Evolutionary conservation across 441 rosid genomes (phyloP), one percentile per base, ranked within the genome.

Genomic region (Adansonia rubrostipa): DNA sequence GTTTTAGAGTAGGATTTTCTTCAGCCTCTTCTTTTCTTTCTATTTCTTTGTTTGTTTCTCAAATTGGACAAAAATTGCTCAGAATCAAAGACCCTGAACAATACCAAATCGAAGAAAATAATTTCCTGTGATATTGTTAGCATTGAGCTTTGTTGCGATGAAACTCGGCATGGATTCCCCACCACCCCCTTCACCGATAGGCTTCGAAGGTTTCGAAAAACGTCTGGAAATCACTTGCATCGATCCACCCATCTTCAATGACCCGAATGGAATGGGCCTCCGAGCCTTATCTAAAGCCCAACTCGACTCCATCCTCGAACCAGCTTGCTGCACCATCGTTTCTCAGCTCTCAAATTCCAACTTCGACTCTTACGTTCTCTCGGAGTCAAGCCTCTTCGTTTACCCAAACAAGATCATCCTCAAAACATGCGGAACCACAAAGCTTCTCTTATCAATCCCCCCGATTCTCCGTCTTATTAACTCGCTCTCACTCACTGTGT

Each of bases 321-420:
- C 86, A 1, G 91, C 87, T 54, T 67, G 82, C 53, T 89, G 95
- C 90, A 84, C 89, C 50, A 88, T 92, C 20, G 92, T 92, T 0
- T 81, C 89, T 0, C 89, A 88, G 73, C 89, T 89, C 58, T 89
- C 92, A 0, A 91, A 86, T 80, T 47, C 80, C 24, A 85, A 89
- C 56, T 83, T 92, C 13, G 97, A 89, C 84, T 90, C 94, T 0
- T 92, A 89, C 69, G 90, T 92, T 4, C 90, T 92, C 76, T 92
- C 97, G 8, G 94, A 92, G 87, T 92, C 94, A 3, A 90, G 97
- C 78, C 86, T 89, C 68, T 90, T 90, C 40, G 74, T 90, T 71
- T 87, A 77, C 85, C 86, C 90, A 0, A 76, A 76, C 71, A 88
- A 81, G 81, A 87, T 90, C 3, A 73, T 90, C 54, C 83, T 90